These are phyloP conservation scores for Stagonosporopsis chrysanthemi DNA, from an alignment of 2,329 filamentous ascomycete species.

Conservation along the genomic window DNA sequence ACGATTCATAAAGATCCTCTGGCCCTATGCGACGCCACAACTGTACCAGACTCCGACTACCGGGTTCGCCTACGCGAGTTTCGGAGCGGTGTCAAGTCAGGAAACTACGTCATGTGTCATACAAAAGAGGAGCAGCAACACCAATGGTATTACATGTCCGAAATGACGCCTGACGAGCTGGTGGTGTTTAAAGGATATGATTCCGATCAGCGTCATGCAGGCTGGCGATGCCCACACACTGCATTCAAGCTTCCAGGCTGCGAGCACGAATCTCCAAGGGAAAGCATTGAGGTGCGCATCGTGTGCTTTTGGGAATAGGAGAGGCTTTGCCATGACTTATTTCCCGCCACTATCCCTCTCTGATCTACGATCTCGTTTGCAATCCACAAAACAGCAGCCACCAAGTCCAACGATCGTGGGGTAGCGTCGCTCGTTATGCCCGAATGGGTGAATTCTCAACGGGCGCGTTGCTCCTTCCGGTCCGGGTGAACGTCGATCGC, in stretches of 20 bases:
- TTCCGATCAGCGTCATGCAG: constrained; percentile 21
- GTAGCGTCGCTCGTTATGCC: constrained; percentile 13
- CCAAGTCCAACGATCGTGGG: constrained; percentile 5
- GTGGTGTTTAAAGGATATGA: constrained; percentile 40
- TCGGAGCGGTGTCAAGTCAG: constrained; percentile 23
- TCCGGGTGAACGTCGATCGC: constrained; percentile 18
- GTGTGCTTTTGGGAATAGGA: constrained; percentile 28
- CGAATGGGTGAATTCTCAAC: background rate
- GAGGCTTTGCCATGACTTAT: background rate
- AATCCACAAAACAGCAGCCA: background rate
- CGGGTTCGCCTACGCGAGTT: constrained; percentile 27
- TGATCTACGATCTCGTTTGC: constrained; percentile 5
- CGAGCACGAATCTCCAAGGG: constrained; percentile 25
- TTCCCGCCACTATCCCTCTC: constrained; percentile 17
- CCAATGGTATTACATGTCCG: constrained; percentile 40
- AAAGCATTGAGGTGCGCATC: constrained; percentile 38
- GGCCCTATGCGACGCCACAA: constrained; percentile 32
- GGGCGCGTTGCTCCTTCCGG: constrained; percentile 12
- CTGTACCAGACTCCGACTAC: constrained; percentile 27
- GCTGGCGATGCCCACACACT: constrained; percentile 38
- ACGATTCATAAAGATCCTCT: constrained; percentile 36
- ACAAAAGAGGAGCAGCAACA: constrained; percentile 21
- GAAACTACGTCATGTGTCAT: constrained; percentile 32
- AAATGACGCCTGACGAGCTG: constrained; percentile 32
- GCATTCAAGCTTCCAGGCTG: constrained; percentile 30